Base-by-base conservation (phyloP, 2,329 filamentous ascomycete species). In the Fusarium miscanthi region DNA sequence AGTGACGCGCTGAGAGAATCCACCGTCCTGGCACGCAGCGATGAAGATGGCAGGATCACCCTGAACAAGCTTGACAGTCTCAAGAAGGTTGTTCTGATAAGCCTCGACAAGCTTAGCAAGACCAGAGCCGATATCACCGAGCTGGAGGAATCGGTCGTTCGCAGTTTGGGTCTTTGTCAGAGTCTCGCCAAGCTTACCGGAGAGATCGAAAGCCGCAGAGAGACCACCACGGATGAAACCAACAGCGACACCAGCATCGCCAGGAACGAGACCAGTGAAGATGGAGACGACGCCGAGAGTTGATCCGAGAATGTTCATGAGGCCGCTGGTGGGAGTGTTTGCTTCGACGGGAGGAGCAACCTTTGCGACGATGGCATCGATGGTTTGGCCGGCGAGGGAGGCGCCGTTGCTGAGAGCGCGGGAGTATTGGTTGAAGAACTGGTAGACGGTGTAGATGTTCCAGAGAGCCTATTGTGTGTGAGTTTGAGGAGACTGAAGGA, bases 371-470 rank as follows among this genome's bases (percentile, higher is more conserved):
- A 69, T 69, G 5, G 41, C 38, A 2, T 69, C 66, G 25, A 69
- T 35, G 2, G 66, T 69, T 21, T 69, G 66, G 9, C 66, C 66
- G 5, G 66, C 66, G 25, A 69, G 66, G 12, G 66, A 69, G 3
- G 66, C 57, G 3, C 66, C 66, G 12, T 63, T 68, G 19, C 64
- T 69, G 8, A 69, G 66, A 1, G 66, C 66, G 4, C 42, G 30
- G 6, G 66, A 69, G 23, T 69, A 69, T 27, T 69, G 66, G 40
- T 69, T 69, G 40, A 69, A 69, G 43, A 69, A 69, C n/a, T 69
- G 66, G 16, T 69, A 69, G 17, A 69, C 17, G 8, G 66, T 69
- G 64, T 69, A 69, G 11, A 69, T 69, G 8, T 69, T 69, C 66
- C 66, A 69, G 2, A 69, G 66, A 3, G 66, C 64, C 66, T 69